These are phyloP conservation scores for Daldinia sp. DNA, from an alignment of 2,329 filamentous ascomycete genomes.

Conservation along the genomic window DNA sequence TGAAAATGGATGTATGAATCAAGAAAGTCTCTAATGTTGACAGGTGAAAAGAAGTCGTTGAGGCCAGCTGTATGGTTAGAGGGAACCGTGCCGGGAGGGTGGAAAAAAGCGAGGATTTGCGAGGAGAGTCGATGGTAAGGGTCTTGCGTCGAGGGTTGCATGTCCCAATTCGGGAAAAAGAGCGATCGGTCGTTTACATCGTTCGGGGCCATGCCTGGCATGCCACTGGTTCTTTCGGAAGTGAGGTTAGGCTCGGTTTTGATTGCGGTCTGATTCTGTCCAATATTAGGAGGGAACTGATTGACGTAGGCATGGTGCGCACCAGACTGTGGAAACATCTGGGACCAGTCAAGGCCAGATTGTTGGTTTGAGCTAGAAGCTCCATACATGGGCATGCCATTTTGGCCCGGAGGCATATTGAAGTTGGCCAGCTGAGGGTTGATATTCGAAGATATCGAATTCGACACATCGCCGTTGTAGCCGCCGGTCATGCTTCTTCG, in stretches of 20 bases:
- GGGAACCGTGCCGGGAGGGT: constrained; percentile 64
- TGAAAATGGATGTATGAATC: constrained; percentile 77
- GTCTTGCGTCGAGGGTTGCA: constrained; percentile 57
- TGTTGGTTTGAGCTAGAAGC: constrained; percentile 68
- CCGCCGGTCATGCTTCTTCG: constrained; percentile 62
- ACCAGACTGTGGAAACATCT: constrained; percentile 77
- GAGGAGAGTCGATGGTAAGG: constrained; percentile 63
- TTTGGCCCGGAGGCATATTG: constrained; percentile 69
- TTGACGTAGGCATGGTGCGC: constrained; percentile 71
- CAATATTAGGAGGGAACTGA: constrained; percentile 70
- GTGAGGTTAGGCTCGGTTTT: constrained; percentile 71
- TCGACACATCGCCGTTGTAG: constrained; percentile 66
- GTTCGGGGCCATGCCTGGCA: constrained; percentile 54
- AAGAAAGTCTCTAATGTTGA: constrained; percentile 75
- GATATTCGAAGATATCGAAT: constrained; percentile 68
- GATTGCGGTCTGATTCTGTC: constrained; percentile 73
- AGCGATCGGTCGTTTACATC: constrained; percentile 51
- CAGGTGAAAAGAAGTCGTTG: constrained; percentile 69
- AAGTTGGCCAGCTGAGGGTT: constrained; percentile 71
- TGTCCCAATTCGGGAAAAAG: constrained; percentile 61
- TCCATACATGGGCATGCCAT: constrained; percentile 70
- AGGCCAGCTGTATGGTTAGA: constrained; percentile 62
- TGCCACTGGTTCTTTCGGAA: constrained; percentile 57
- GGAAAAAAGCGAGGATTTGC: constrained; percentile 65
- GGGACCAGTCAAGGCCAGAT: constrained; percentile 75